These are phyloP conservation scores for Fragaria iinumae DNA, from an alignment of 306 rosid species.

Conservation along the genomic window DNA sequence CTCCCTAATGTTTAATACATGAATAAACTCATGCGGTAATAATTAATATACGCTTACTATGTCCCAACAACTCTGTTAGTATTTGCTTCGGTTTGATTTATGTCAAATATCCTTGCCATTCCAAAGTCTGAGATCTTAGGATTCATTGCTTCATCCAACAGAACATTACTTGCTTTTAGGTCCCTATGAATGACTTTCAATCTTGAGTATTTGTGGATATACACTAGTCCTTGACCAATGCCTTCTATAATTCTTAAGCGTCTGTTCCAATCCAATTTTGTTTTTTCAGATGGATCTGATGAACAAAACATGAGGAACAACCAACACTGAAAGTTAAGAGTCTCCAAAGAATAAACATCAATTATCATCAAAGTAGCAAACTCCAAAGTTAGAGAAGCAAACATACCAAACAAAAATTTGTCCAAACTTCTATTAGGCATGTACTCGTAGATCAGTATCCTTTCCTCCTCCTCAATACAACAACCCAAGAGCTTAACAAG, in stretches of 20 bases:
- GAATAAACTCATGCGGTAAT: neutral
- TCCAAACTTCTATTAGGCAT: constrained; percentile 52
- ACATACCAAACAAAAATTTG: constrained; percentile 36
- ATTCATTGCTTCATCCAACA: constrained; percentile 18
- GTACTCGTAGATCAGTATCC: constrained; percentile 46
- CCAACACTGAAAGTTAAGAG: neutral
- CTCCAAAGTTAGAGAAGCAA: neutral
- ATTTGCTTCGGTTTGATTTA: constrained; percentile 19
- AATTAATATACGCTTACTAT: neutral
- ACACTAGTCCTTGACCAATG: constrained; percentile 9
- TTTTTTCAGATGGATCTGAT: neutral
- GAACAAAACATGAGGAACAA: neutral
- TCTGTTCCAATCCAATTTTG: constrained; percentile 28
- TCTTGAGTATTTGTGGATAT: constrained; percentile 21
- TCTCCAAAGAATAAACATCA: neutral
- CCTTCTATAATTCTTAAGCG: constrained; percentile 34
- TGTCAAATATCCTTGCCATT: constrained; percentile 23
- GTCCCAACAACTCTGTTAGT: constrained; percentile 24
- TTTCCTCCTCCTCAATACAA: constrained; percentile 39
- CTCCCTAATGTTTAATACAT: neutral
- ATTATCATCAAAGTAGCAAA: neutral
- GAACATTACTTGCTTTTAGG: constrained; percentile 25
- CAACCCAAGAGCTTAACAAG: constrained; percentile 48
- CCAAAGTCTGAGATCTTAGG: constrained; percentile 27
- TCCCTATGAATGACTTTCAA: constrained; percentile 27